These are phyloP conservation scores for Ulota crispa DNA, from an alignment of 225 moss, liverwort and hornwort genomes.

Conservation along the genomic window DNA sequence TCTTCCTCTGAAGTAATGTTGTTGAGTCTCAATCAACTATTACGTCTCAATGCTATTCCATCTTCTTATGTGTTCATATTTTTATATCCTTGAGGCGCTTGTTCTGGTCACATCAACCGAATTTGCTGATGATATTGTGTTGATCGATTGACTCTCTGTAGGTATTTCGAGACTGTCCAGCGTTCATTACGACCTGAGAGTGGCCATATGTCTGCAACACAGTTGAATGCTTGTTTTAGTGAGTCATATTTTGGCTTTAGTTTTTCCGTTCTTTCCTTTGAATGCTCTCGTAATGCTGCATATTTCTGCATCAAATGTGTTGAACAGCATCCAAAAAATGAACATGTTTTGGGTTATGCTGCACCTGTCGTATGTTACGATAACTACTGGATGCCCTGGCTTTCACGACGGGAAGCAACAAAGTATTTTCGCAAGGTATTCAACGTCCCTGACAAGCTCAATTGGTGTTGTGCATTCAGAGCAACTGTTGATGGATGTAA, in stretches of 20 bases:
- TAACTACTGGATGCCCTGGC: neutral
- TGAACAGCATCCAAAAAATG: neutral
- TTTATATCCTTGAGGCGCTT: neutral
- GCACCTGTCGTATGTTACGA: neutral
- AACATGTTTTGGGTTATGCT: neutral
- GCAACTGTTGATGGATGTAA: conserved; percentile 66
- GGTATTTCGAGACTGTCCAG: conserved; percentile 76
- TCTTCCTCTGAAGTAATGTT: neutral
- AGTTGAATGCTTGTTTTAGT: conserved; percentile 78
- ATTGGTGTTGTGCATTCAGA: conserved; percentile 40
- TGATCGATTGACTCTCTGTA: conserved; percentile 32
- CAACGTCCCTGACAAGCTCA: neutral
- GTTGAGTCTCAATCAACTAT: neutral
- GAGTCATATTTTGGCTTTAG: conserved; percentile 23
- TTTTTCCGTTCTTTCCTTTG: neutral
- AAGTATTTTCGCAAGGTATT: conserved; percentile 5
- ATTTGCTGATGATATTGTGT: conserved; percentile 8
- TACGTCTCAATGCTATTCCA: neutral
- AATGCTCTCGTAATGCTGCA: conserved; percentile 2
- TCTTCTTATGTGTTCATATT: conserved; percentile 4
- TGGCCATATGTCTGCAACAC: conserved; percentile 60
- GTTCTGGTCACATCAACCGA: conserved; percentile 12
- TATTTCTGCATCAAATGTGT: neutral
- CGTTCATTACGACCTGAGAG: conserved; percentile 60
- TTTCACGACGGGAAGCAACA: conserved; percentile 7